phyloP scores from a whole-genome alignment of 2,329 filamentous ascomycete genomes.

The Allantophomopsis cytisporea region DNA sequence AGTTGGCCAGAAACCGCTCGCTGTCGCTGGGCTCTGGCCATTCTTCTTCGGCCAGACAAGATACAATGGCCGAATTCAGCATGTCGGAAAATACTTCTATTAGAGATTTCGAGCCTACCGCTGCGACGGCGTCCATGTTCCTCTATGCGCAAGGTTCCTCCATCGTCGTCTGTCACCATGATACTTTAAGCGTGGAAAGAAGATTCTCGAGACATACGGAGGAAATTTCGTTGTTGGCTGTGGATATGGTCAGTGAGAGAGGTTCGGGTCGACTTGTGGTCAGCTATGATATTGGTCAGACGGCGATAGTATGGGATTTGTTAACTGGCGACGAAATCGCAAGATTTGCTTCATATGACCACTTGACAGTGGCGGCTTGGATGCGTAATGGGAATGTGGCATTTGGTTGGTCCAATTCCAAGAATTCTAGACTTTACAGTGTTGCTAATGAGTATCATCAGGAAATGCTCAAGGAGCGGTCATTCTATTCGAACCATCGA shows the following conservation, averaged over 20 bases:
- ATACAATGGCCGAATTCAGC: constrained; percentile 35
- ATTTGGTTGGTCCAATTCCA: constrained; percentile 54
- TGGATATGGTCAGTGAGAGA: constrained; percentile 82
- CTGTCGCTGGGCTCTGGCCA: constrained; percentile 42
- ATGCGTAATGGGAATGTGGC: constrained; percentile 96
- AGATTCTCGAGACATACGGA: constrained; percentile 75
- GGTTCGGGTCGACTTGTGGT: constrained; percentile 78
- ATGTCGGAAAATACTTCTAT: constrained; percentile 34
- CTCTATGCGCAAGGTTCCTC: constrained; percentile 74
- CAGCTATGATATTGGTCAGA: constrained; percentile 84
- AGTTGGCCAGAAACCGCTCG: constrained; percentile 43
- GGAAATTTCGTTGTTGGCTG: constrained; percentile 70
- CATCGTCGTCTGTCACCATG: constrained; percentile 82
- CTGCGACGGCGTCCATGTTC: constrained; percentile 81
- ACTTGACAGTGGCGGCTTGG: constrained; percentile 76
- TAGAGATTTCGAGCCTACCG: constrained; percentile 69
- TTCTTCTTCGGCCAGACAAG: constrained; percentile 32
- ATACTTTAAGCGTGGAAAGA: constrained; percentile 79
- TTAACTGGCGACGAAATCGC: constrained; percentile 83
- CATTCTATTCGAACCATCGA: constrained; percentile 85
- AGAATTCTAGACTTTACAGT: constrained; percentile 1
- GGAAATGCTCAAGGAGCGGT: constrained; percentile 88
- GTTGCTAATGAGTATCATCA: constrained; percentile 22
- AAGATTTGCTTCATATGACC: constrained; percentile 84
- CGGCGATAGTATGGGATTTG: constrained; percentile 93